phyloP scores from a whole-genome alignment of 257 asterid species.

The Capsicum pubescens region DNA sequence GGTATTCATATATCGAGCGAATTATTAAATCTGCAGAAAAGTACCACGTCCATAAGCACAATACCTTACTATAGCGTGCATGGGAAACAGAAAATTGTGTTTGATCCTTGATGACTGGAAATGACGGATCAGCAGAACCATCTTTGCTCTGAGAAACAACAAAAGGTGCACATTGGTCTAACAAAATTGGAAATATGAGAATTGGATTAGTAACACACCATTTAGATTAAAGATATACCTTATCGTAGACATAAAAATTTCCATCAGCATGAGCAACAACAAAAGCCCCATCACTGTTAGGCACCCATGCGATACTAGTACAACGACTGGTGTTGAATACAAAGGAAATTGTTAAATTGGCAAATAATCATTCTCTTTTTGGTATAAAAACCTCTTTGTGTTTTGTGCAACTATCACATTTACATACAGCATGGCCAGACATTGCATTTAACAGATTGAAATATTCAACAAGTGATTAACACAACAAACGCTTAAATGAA shows the following conservation, averaged over 20 bases:
- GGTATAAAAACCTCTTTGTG: background rate
- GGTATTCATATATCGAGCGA: background rate
- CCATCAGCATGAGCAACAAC: slow-evolving; percentile 93
- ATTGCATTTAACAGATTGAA: background rate
- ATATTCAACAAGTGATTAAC: background rate
- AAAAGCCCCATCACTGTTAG: slow-evolving; percentile 86
- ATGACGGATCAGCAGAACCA: slow-evolving; percentile 93
- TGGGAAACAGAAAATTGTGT: slow-evolving; percentile 90
- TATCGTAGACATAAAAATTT: slow-evolving; percentile 79
- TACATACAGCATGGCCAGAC: background rate
- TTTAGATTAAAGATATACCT: slow-evolving; percentile 65
- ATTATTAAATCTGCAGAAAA: background rate
- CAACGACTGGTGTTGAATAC: slow-evolving; percentile 71
- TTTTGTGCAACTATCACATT: background rate
- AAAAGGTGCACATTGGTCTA: slow-evolving; percentile 21
- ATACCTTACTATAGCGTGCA: slow-evolving; percentile 96
- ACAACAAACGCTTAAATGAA: background rate
- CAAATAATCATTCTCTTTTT: background rate
- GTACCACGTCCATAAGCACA: background rate
- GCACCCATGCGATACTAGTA: slow-evolving; percentile 89
- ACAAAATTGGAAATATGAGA: background rate
- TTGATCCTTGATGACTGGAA: slow-evolving; percentile 90
- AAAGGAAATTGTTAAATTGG: slow-evolving; percentile 37
- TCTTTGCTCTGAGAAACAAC: slow-evolving; percentile 71
- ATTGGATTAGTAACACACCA: background rate